These are phyloP conservation scores for Dysphania ambrosioides DNA, from an alignment of 148 eudicot species.

Conservation along the genomic window DNA sequence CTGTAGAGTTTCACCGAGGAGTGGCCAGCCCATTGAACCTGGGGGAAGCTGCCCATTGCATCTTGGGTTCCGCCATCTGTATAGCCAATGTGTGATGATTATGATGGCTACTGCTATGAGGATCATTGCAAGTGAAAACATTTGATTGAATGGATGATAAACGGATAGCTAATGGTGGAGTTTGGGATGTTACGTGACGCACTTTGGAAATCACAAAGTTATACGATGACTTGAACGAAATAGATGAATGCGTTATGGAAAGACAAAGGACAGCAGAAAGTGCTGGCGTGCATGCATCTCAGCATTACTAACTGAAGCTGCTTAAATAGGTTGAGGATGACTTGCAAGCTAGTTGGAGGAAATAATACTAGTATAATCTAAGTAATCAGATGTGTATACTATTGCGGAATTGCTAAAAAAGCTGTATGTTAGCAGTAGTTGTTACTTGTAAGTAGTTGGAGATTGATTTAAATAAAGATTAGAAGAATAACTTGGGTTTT, in stretches of 20 bases:
- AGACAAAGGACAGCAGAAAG: constrained; percentile 36
- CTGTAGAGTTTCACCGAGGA: constrained; percentile 65
- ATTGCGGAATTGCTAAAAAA: constrained; percentile 47
- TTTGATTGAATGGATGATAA: constrained; percentile 6
- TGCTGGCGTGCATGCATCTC: constrained; percentile 59
- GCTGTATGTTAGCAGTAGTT: constrained; percentile 35
- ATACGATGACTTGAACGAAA: constrained; percentile 13
- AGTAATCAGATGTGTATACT: constrained; percentile 28
- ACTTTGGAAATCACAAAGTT: too few species aligned
- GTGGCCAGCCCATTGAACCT: constrained; percentile 86
- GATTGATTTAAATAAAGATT: constrained; percentile 33
- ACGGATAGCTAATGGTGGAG: neutral
- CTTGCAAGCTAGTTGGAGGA: constrained; percentile 37
- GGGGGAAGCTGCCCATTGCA: constrained; percentile 80
- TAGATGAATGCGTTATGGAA: constrained; percentile 17
- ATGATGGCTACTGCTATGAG: constrained; percentile 37
- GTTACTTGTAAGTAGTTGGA: constrained; percentile 44
- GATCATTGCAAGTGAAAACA: constrained; percentile 40
- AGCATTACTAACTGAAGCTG: constrained; percentile 37
- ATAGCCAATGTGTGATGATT: constrained; percentile 51
- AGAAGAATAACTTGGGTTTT: constrained; percentile 34
- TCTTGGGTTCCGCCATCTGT: constrained; percentile 71
- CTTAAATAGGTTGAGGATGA: constrained; percentile 57
- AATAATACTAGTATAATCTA: constrained; percentile 16
- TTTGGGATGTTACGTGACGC: too few species aligned